Percentiles rank a stretch among this genome's conserved stretches.
These are phyloP conservation scores for Coprinellus micaceus DNA, from an alignment of 768 basidiomycete genomes.

Conservation along the genomic window DNA sequence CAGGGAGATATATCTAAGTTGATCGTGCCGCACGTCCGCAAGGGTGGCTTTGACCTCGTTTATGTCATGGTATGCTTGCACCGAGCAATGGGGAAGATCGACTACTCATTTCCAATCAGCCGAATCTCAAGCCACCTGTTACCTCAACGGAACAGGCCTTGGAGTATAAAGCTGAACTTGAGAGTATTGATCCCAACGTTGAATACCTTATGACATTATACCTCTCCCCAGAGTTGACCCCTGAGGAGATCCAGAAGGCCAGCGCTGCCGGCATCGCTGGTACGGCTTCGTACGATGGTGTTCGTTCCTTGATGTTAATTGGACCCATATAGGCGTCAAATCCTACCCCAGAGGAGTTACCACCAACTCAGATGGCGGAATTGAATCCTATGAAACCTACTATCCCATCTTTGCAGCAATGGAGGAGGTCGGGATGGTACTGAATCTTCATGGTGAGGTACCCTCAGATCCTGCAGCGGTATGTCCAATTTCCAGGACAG, in stretches of 20 bases:
- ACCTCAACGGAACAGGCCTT: constrained; percentile 78
- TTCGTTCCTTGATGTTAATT: not conserved
- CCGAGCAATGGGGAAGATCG: not conserved
- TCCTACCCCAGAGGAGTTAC: constrained; percentile 97
- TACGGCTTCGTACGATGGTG: constrained; percentile 16
- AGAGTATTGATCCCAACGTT: constrained; percentile 68
- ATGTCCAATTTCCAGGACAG: constrained; percentile 5
- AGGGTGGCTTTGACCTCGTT: constrained; percentile 86
- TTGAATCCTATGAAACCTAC: constrained; percentile 92
- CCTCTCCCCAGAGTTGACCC: constrained; percentile 86
- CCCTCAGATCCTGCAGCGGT: constrained; percentile 74
- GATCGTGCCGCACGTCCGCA: constrained; percentile 84
- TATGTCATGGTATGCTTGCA: constrained; percentile 89
- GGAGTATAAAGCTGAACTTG: constrained; percentile 71
- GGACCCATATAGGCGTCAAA: constrained; percentile 62
- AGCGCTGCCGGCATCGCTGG: constrained; percentile 77
- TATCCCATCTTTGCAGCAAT: constrained; percentile 92
- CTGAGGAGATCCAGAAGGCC: constrained; percentile 87
- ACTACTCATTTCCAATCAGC: constrained; percentile 43
- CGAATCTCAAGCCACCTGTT: constrained; percentile 89
- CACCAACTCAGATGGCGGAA: constrained; percentile 93
- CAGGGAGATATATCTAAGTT: constrained; percentile 79
- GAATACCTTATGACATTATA: constrained; percentile 97
- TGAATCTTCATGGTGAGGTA: constrained; percentile 96
- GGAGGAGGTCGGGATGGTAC: constrained; percentile 90